These are phyloP conservation scores for Fragaria ananassa DNA, from an alignment of 306 rosid genomes.

Conservation along the genomic window DNA sequence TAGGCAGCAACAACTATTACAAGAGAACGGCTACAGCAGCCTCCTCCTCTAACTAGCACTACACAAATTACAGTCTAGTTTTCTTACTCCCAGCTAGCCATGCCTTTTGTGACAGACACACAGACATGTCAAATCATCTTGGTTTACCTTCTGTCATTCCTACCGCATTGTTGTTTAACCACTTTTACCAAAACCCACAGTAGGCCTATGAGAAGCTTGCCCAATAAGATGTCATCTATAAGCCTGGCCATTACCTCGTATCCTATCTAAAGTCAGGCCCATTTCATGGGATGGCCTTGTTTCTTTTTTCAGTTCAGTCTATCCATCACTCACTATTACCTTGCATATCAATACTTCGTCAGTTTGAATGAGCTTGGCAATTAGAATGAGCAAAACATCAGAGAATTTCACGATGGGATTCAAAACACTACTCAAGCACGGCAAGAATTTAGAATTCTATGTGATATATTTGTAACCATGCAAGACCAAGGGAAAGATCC, in stretches of 20 bases:
- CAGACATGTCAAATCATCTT: not conserved
- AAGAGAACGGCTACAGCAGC: not conserved
- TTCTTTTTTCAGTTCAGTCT: slow-evolving; percentile 1
- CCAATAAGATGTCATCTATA: not conserved
- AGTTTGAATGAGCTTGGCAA: not conserved
- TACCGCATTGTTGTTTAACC: not conserved
- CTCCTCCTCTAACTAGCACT: not conserved
- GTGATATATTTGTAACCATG: not conserved
- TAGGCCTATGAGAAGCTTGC: not conserved
- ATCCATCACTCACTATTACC: not conserved
- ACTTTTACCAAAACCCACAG: not conserved
- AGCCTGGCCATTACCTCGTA: not conserved
- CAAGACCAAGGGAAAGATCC: not conserved
- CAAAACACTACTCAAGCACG: not conserved
- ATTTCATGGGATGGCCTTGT: not conserved
- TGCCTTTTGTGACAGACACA: not conserved
- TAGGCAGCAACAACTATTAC: not conserved
- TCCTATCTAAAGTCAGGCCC: not conserved
- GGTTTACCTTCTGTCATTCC: not conserved
- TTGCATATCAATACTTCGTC: too few species aligned
- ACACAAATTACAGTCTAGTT: not conserved
- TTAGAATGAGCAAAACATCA: not conserved
- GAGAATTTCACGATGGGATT: not conserved
- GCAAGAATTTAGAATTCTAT: too few species aligned
- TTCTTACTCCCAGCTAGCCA: not conserved